Base-by-base conservation (phyloP, 2,329 filamentous ascomycete species). In the Lachnellula hyalina region DNA sequence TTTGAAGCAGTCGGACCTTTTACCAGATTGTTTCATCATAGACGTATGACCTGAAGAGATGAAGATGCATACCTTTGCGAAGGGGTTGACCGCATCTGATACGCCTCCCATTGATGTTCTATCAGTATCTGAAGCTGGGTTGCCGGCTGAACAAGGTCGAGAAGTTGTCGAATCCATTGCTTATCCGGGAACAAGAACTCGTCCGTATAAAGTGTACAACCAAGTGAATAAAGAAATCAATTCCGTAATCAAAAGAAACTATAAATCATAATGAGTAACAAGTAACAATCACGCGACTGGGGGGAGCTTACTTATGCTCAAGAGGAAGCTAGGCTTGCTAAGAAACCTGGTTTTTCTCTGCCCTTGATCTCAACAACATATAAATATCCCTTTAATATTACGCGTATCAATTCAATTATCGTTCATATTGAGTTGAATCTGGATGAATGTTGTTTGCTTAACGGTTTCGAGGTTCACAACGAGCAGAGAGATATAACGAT, bases 1-100 rank as follows among this genome's bases (percentile, higher is more conserved):
- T 47, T 58, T 70, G 67, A 66, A 70, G 73, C 71, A 71, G 76
- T 84, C 80, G 74, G 81, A 81, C 81, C 81, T 84, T 84, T 84
- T 84, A 84, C 81, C 81, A 81, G 66, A 71, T 67, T 58, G 17
- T 44, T 67, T 77, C 79, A 83, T 84, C 81, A 80, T 76, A 54
- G 71, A 67, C 63, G 59, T 53, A 17, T 28, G 1, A n/a, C 21
- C 2, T n/a, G 3, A 21, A 17, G 4, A 12, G 34, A 17, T 8
- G 19, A 9, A 36, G 32, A 41, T 9, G n/a, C 23, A 50, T 21
- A 50, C 49, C 34, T 49, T 9, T 40, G 15, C 2, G 38, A 48
- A 35, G 53, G 49, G 51, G 57, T 15, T 28, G 8, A n/a, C 19
- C 36, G 28, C 8, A 32, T 32, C 28, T 32, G 28, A 32, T 32